Evolutionary conservation across 305 asterid species (phyloP), one percentile per base, ranked within the genome.

Genomic region (Fraxinus xanthoxyloides): DNA sequence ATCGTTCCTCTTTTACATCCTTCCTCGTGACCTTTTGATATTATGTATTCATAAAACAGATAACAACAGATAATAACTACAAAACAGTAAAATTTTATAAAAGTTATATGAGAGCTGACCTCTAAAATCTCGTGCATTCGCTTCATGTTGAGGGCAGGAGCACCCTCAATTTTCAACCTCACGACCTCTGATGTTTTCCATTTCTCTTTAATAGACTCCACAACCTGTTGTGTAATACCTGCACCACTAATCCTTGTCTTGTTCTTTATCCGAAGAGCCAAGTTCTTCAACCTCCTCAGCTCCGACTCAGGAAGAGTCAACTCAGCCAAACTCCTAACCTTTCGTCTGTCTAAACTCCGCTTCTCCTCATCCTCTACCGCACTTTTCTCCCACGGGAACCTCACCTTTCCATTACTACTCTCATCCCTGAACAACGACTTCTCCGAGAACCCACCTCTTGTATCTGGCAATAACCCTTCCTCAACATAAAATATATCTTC

Each of bases 111-210:
- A 75, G 67, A 78, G 38, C 76, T 80, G 83, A 96, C 99, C 97
- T 97, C 98, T 78, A 97, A 85, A 80, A 91, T 93, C 77, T 91
- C 98, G 79, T 97, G 98, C 89, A 92, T 84, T 13, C 97, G 88
- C 85, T 77, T 97, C 99, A 97, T 97, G 87, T 97, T 97, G 80
- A 97, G 98, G 1, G 99, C 98, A 21, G 92, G 95, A 79, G 95
- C 82, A 77, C 98, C 98, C 83, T 97, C 98, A 73, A 94, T 84
- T 91, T 94, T 97, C 93, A 97, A 82, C 86, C 96, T 88, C 54
- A 88, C 95, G 72, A 97, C 95, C 90, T 94, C 98, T 6, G 94
- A 89, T 10, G 92, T 30, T 78, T 85, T 94, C 99, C 99, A 97
- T 82, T 88, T 93, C 75, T 97, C 97, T 13, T 19, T 93, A 87